These are phyloP conservation scores for Xylaria sp. DNA, from an alignment of 2,329 filamentous ascomycete genomes.

Conservation along the genomic window DNA sequence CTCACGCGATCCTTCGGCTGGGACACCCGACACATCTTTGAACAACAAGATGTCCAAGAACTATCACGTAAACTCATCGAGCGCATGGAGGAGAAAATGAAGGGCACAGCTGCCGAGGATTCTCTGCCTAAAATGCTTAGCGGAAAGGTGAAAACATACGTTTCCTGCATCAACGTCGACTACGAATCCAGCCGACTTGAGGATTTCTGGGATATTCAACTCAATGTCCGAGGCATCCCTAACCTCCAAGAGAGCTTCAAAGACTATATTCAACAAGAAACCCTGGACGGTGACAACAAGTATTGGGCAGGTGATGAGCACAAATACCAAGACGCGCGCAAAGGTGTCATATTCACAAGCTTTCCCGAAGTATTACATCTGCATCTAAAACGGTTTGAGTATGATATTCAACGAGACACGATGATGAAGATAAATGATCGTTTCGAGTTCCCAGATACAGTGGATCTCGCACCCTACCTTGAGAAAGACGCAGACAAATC, in stretches of 20 bases:
- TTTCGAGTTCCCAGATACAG: constrained; percentile 87
- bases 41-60: constrained; percentile 98
- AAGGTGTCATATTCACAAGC: constrained; percentile 95
- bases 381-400: constrained; percentile 97
- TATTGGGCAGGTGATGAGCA: constrained; percentile 92
- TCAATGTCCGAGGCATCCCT: constrained; percentile 95
- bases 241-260: constrained; percentile 93
- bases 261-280: constrained; percentile 96
- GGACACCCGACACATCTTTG: constrained; percentile 97
- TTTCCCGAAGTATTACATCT: constrained; percentile 95
- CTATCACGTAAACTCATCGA: constrained; percentile 97
- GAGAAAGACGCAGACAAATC: constrained; percentile 87
- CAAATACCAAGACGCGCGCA: constrained; percentile 95
- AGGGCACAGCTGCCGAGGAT: constrained; percentile 91
- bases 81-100: constrained; percentile 97
- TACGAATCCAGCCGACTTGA: constrained; percentile 96
- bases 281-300: constrained; percentile 97
- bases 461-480: constrained; percentile 88
- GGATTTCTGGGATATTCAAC: constrained; percentile 98
- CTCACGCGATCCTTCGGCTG: constrained; percentile 97
- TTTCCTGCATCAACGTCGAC: constrained; percentile 97
- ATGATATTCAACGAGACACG: constrained; percentile 93
- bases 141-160: constrained; percentile 98
- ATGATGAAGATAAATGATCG: constrained; percentile 99
- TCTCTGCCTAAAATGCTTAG: constrained; percentile 91